phyloP scores from a whole-genome alignment of 116 monocot genomes.

The Papilionanthe hybrid region DNA sequence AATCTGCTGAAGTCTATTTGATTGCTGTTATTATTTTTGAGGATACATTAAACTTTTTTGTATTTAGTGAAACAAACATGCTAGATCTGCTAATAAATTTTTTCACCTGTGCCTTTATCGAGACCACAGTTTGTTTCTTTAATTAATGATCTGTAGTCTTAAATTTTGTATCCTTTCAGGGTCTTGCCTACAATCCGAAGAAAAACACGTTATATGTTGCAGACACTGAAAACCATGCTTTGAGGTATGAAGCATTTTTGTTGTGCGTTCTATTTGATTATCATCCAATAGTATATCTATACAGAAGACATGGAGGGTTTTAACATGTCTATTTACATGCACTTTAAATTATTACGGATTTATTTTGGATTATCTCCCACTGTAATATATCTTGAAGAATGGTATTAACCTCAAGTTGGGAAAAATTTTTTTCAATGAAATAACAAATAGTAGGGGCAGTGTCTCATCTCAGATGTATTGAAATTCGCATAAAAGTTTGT shows the following conservation, averaged over 20 bases:
- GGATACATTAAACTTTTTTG: background rate
- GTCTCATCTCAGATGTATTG: no score
- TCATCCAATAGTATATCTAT: background rate
- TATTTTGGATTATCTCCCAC: background rate
- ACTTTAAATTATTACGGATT: background rate
- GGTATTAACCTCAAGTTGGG: background rate
- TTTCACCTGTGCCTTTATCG: background rate
- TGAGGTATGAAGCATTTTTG: constrained; percentile 45
- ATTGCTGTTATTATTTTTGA: background rate
- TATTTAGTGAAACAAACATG: background rate
- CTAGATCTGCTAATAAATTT: background rate
- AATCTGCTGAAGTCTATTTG: background rate
- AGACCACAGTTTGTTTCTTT: background rate
- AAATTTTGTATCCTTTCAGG: constrained; percentile 37
- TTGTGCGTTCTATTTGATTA: background rate
- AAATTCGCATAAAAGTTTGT: no score
- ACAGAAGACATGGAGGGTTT: background rate
- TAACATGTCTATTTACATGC: background rate
- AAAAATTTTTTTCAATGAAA: no score
- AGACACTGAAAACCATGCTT: constrained; percentile 99
- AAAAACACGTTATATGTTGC: constrained; percentile 94
- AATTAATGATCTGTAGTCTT: background rate
- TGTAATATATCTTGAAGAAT: background rate
- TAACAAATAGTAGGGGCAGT: no score
- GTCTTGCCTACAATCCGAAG: constrained; percentile 87